phyloP scores from a whole-genome alignment of 805 yeast genomes.

The Ogataea ganodermae region DNA sequence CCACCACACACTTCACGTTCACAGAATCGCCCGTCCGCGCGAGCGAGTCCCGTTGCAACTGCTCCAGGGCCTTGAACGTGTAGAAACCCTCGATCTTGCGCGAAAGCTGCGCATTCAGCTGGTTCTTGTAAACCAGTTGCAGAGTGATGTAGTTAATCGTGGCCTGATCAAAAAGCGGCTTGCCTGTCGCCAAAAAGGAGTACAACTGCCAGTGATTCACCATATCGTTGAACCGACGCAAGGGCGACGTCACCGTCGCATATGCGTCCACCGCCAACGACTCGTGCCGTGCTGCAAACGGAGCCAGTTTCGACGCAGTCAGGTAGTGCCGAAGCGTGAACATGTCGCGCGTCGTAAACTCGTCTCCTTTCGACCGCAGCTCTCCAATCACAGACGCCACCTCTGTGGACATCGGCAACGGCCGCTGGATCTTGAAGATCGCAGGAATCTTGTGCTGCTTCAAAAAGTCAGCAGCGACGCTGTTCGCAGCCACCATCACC shows the following conservation, averaged over 20 bases:
- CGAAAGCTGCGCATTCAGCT: constrained; percentile 34
- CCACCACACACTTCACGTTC: constrained; percentile 45
- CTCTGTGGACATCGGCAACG: constrained; percentile 26
- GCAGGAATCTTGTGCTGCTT: constrained; percentile 48
- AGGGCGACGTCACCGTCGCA: constrained; percentile 83
- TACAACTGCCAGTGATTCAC: constrained; percentile 79
- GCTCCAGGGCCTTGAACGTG: constrained; percentile 33
- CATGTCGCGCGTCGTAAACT: constrained; percentile 41
- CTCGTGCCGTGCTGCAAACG: constrained; percentile 51
- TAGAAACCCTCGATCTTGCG: constrained; percentile 31
- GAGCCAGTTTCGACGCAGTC: constrained; percentile 53
- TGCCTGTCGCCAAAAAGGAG: constrained; percentile 36
- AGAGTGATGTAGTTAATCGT: constrained; percentile 41
- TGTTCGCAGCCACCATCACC: constrained; percentile 78
- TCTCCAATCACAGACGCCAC: constrained; percentile 25
- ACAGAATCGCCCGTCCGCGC: constrained; percentile 27
- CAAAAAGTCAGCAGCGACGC: constrained; percentile 55
- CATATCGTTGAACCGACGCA: constrained; percentile 80
- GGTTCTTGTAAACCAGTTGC: constrained; percentile 48
- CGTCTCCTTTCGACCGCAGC: constrained; percentile 21
- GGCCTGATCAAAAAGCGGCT: constrained; percentile 34
- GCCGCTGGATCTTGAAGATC: constrained; percentile 42
- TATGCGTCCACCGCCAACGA: constrained; percentile 65
- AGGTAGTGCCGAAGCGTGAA: constrained; percentile 47
- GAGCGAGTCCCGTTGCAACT: constrained; percentile 20